Conservation (phyloP, 805 yeast species). For the Hagleromyces aurorensis region DNA sequence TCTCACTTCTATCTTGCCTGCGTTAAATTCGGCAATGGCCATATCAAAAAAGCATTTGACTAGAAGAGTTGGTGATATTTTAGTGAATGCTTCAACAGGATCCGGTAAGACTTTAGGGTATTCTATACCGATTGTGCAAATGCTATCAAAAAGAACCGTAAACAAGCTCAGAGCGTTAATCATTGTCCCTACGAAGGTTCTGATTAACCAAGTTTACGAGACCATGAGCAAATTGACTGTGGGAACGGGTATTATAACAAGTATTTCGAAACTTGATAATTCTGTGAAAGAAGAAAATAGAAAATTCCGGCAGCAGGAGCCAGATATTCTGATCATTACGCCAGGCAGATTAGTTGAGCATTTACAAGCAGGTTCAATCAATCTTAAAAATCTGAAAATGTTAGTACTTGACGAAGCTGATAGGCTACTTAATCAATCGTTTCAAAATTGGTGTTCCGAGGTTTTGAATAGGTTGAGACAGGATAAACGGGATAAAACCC, state of each 20-base stretch:
- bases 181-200: conserved; percentile 84
- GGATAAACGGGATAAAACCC: conserved; percentile 27
- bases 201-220: conserved; percentile 70
- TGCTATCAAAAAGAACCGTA: conserved; percentile 52
- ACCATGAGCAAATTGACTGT: conserved; percentile 52
- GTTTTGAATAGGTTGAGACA: conserved; percentile 36
- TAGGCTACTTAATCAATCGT: conserved; percentile 73
- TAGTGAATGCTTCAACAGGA: conserved; percentile 93
- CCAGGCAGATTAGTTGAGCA: conserved; percentile 86
- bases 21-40: conserved; percentile 16
- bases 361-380: conserved; percentile 36
- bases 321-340: conserved; percentile 64
- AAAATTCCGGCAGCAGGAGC: conserved; percentile 39
- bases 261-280: conserved; percentile 53
- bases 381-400: conserved; percentile 46
- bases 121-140: conserved; percentile 71
- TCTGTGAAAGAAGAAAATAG: conserved; percentile 54
- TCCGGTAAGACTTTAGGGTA: conserved; percentile 94
- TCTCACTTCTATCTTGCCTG: conserved; percentile 22
- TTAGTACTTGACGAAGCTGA: conserved; percentile 80
- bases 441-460: conserved; percentile 81
- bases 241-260: conserved; percentile 51
- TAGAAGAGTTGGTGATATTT: conserved; percentile 59
- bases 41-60: conserved; percentile 36
- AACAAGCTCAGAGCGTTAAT: conserved; percentile 70